Evolutionary conservation across 2,329 filamentous ascomycete genomes (phyloP), one percentile per base, ranked within the genome.

Genomic region (Atkinsonella texensis): DNA sequence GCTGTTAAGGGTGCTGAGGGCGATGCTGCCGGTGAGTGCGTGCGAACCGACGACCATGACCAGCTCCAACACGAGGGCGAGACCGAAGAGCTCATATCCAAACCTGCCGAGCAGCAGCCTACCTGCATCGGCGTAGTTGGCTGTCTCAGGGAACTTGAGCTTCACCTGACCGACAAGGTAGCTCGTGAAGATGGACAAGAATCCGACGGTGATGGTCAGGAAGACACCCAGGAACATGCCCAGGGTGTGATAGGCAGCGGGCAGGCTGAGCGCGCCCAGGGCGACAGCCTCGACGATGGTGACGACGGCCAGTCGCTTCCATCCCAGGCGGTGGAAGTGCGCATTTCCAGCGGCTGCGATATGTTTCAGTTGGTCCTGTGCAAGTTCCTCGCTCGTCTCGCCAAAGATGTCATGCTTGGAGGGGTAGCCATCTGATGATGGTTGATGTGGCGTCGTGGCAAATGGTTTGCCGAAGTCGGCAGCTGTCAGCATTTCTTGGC

Each of bases 11-110:
- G 72, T 76, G 57, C 80, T 80, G 63, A 84, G 74, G 56, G 81
- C 81, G 55, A 84, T 80, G 38, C 72, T 74, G 58, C 84, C 84
- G 0, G 80, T 83, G 49, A 85, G 68, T 33, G 83, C 68, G 63
- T 87, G 84, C 23, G 80, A 82, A 15, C 75, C 79, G 67, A 82
- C 79, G 58, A 83, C 74, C 67, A 85, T 84, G 42, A 83, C 64
- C 15, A 85, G 69, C 63, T 84, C 77, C n/a, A 84, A 62, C 15
- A 75, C 67, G 57, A 82, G 77, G 42, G 73, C 77, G 47, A 70
- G 62, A 20, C 78, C 79, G 49, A 83, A 68, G 38, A 85, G 56
- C 59, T 82, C 77, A 52, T 77, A 74, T 0, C 78, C 80, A 40
- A 75, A 65, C 15, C 65, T 66, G 2, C 83, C 83, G 49, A 71